These are phyloP conservation scores for Parsonsia alboflavescens DNA, from an alignment of 257 asterid genomes.

Conservation along the genomic window DNA sequence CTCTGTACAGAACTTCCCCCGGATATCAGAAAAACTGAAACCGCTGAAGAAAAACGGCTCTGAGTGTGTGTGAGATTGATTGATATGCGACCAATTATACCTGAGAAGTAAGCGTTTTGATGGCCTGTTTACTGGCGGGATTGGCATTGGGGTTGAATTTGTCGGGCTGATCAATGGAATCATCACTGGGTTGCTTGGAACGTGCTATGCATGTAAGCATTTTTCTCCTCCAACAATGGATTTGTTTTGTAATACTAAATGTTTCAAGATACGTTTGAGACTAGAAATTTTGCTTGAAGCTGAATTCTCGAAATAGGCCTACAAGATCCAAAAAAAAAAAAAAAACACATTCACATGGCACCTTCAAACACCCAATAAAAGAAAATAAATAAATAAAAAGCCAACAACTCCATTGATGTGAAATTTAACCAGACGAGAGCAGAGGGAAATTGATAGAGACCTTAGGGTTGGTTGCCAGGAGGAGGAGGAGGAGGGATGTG, in stretches of 20 bases:
- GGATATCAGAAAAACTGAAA: neutral
- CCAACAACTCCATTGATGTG: conserved; percentile 5
- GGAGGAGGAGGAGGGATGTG: neutral
- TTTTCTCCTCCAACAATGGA: conserved; percentile 8
- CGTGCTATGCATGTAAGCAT: conserved; percentile 98
- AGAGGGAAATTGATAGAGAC: neutral
- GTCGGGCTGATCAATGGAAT: conserved; percentile 36
- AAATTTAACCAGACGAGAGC: neutral
- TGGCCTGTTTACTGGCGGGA: conserved; percentile 45
- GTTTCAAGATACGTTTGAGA: neutral
- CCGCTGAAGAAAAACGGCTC: neutral
- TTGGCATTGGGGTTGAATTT: conserved; percentile 31
- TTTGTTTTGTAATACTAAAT: neutral
- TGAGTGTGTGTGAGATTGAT: neutral
- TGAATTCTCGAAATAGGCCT: neutral
- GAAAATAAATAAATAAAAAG: neutral
- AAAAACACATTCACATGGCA: neutral
- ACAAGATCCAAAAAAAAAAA: neutral
- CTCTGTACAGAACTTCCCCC: neutral
- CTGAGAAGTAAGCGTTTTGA: conserved; percentile 73
- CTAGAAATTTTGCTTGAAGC: neutral
- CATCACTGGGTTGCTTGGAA: conserved; percentile 59
- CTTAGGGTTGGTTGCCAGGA: neutral
- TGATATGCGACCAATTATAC: conserved; percentile 23
- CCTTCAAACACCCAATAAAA: neutral